Conservation (phyloP, 257 asterid genomes). For the Avicennia marina region DNA sequence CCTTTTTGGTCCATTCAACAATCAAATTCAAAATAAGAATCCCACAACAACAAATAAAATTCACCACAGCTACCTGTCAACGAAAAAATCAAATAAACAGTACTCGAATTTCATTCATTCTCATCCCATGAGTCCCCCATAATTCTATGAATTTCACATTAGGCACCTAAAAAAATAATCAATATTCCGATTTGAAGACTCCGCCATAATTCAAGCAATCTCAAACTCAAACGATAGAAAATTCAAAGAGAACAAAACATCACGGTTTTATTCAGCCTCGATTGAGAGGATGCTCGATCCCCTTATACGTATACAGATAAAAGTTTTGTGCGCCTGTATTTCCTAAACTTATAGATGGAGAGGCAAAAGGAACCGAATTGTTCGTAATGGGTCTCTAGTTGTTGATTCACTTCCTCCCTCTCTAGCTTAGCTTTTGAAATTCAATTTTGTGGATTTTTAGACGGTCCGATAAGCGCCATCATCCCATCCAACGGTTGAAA, state of each 20-base stretch:
- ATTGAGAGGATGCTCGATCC: conserved; percentile 28
- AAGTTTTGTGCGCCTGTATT: too few relatives aligned
- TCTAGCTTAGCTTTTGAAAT: conserved; percentile 74
- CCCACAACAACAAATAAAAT: conserved; percentile 21
- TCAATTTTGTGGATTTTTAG: conserved; percentile 58
- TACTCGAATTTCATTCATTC: conserved; percentile 22
- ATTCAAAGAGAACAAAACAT: conserved; percentile 18
- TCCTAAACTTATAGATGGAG: conserved; percentile 17
- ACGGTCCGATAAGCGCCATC: conserved; percentile 33
- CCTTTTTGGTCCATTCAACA: conserved; percentile 63
- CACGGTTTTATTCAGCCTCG: conserved; percentile 17
- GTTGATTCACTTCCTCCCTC: conserved; percentile 65
- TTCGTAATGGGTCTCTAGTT: conserved; percentile 23
- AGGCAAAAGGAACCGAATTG: conserved; percentile 22
- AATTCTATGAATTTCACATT: conserved; percentile 15
- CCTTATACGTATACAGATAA: neutral
- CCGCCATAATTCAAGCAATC: conserved; percentile 23
- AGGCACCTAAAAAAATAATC: conserved; percentile 9
- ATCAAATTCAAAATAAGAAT: conserved; percentile 19
- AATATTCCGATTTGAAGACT: conserved; percentile 14
- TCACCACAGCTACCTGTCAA: too few relatives aligned
- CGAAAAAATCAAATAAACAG: conserved; percentile 9
- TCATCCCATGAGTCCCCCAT: neutral
- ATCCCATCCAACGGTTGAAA: conserved; percentile 35
- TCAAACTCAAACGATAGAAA: conserved; percentile 46